A percentile compares a stretch with the other conserved stretches of the same genome.
Conservation (phyloP, 2,329 filamentous ascomycete species). For the Arthrobotrys pseudoclavata region DNA sequence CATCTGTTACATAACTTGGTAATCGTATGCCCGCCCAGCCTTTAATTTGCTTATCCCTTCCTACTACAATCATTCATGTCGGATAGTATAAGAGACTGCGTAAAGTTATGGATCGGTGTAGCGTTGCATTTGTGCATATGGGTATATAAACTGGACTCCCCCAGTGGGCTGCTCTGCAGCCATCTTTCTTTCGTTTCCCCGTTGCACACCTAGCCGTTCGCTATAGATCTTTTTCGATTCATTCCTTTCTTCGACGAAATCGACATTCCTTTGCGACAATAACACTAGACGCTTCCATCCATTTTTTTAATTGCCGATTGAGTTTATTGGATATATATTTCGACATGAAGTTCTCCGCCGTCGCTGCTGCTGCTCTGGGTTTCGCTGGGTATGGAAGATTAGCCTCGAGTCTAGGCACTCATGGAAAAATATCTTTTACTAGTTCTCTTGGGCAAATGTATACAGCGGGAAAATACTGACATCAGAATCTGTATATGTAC, state of each 20-base stretch:
- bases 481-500: neutral
- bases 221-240: conserved; percentile 8
- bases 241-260: neutral
- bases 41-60: conserved; percentile 13
- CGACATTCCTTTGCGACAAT: conserved; percentile 5
- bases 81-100: conserved; percentile 2
- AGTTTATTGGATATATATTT: neutral
- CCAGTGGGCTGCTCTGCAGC: conserved; percentile 19
- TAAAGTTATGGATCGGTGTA: neutral
- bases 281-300: neutral
- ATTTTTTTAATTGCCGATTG: neutral
- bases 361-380: conserved; percentile 4
- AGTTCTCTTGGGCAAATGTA: no score
- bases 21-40: conserved; percentile 14
- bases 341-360: conserved; percentile 21
- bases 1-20: conserved; percentile 2
- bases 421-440: no score
- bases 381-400: conserved; percentile 13
- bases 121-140: neutral
- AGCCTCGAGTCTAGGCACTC: no score
- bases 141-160: conserved; percentile 20
- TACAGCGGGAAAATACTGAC: neutral
- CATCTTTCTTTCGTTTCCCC: conserved; percentile 34
- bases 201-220: conserved; percentile 21
- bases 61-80: neutral